phyloP scores from a whole-genome alignment of 768 basidiomycete species.

The Agaricus subrufescens region DNA sequence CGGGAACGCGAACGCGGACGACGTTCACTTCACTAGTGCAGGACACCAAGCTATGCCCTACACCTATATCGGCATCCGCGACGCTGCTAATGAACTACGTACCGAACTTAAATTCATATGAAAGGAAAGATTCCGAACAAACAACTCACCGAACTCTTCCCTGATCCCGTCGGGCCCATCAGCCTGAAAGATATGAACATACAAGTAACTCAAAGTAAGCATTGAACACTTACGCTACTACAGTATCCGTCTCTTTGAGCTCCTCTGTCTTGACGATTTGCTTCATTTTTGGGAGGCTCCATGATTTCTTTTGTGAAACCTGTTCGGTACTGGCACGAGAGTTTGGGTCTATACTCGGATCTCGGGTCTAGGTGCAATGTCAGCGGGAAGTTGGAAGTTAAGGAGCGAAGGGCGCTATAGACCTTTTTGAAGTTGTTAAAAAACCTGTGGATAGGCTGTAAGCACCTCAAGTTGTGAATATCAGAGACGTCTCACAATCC shows the following conservation, averaged over 20 bases:
- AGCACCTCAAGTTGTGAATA: too few relatives aligned
- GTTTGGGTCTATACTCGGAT: background rate
- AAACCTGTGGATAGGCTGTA: too few relatives aligned
- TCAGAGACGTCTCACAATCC: too few relatives aligned
- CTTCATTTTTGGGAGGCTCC: background rate
- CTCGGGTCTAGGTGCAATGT: background rate
- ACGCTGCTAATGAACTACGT: constrained; percentile 30
- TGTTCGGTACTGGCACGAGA: background rate
- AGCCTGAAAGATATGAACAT: constrained; percentile 1
- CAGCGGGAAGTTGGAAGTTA: background rate
- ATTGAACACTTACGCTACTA: background rate
- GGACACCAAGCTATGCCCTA: constrained; percentile 28
- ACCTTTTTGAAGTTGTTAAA: too few relatives aligned
- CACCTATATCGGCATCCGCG: constrained; percentile 24
- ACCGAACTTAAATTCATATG: background rate
- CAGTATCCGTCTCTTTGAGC: constrained; percentile 4
- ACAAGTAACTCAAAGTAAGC: background rate
- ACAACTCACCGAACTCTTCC: constrained; percentile 16
- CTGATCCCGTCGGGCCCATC: constrained; percentile 16
- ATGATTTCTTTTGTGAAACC: background rate
- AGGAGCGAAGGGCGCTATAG: too few relatives aligned
- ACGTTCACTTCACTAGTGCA: constrained; percentile 25
- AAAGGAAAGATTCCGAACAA: background rate
- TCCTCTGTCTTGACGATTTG: background rate
- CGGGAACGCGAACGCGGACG: constrained; percentile 1